phyloP scores from a whole-genome alignment of 1,139 yeast genomes.

The Diutina mesorugosa region DNA sequence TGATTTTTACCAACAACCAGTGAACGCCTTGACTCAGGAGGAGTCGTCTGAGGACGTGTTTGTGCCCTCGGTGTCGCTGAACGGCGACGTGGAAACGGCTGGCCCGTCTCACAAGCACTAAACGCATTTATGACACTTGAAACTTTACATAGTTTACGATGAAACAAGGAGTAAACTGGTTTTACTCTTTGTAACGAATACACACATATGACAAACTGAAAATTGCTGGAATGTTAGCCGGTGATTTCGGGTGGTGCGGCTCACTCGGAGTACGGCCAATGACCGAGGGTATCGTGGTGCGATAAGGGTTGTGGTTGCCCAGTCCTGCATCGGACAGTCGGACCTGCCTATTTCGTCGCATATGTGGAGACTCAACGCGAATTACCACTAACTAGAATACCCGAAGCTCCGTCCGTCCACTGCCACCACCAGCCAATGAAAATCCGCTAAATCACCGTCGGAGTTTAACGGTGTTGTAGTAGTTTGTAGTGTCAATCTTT shows the following conservation, averaged over 20 bases:
- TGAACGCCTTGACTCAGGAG: not conserved
- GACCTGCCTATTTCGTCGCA: not conserved
- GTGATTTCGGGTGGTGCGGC: not conserved
- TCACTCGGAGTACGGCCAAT: not conserved
- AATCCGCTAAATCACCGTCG: too few species aligned
- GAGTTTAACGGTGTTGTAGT: not conserved
- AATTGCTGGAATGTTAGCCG: too few species aligned
- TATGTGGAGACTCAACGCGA: not conserved
- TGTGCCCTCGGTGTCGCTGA: slow-evolving; percentile 28
- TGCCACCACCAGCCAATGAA: too few species aligned
- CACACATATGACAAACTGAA: too few species aligned
- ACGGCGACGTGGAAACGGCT: slow-evolving; percentile 32
- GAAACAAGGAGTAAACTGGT: too few species aligned
- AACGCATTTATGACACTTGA: not conserved
- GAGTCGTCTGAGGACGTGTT: slow-evolving; percentile 14
- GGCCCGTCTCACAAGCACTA: slow-evolving; percentile 30
- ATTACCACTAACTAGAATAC: not conserved
- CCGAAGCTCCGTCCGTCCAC: not conserved
- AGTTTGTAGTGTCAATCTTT: not conserved
- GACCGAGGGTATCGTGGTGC: not conserved
- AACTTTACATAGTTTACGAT: too few species aligned
- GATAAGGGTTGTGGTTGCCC: not conserved
- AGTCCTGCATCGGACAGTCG: not conserved
- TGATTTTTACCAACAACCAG: not conserved
- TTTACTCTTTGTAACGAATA: too few species aligned